Evolutionary conservation across 73 alveolate genomes (phyloP), one percentile per base, ranked within the genome.

Genomic region (Paramecium caudatum): DNA sequence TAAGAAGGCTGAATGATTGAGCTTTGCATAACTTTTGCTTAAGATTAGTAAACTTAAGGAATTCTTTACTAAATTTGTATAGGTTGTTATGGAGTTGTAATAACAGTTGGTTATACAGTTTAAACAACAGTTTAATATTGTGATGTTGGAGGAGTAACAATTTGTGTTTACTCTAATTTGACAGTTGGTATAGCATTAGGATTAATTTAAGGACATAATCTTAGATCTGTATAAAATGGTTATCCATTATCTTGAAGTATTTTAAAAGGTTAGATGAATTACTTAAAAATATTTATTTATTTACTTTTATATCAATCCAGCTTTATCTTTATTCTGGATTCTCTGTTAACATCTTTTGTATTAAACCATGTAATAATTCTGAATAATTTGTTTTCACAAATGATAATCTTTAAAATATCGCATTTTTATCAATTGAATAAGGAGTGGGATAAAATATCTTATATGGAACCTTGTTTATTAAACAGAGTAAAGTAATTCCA

Each of bases 251-350:
- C 45, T 21, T 55, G 46, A 9, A 55, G 32, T 16, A 21, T 17
- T 9, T 21, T 55, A 55, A 55, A 55, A 27, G 78, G 78, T 4
- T 55, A 17, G 32, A 55, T 55, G 46, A 55, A 55, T 3, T 19
- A 27, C 78, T 55, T 10, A 55, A 10, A 9, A 27, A 23, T 55
- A 55, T 27, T 10, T 12, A 55, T 12, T 55, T 7, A 6, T 27
- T 55, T 55, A 55, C 78, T 19, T 55, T 55, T 12, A 55, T 55
- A 55, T 55, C 78, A 3, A 55, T 55, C 78, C 78, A 55, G 9
- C 46, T 27, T 55, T 55, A 9, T 55, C 78, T 55, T 55, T 55
- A 36, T 17, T n/a, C 23, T 0, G 78, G 78, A 21, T 55, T 55
- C 5, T 55, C 78, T 27, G 32, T 19, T 17, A 55, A 19, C 78